phyloP scores from a whole-genome alignment of 2,329 filamentous ascomycete species.

The Venturia asperata region DNA sequence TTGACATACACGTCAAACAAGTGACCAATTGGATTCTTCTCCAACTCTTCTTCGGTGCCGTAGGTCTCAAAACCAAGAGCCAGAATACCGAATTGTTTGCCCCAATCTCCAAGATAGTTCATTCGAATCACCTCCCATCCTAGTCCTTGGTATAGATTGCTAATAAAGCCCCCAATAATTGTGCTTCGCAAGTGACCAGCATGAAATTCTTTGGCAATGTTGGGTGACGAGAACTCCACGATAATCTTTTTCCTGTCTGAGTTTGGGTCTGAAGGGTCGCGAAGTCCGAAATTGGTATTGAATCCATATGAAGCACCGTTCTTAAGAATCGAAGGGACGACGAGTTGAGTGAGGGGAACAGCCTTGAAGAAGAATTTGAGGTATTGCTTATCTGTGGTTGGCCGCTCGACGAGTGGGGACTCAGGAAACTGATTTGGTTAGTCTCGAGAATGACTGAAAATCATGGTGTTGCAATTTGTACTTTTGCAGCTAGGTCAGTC shows the following conservation, averaged over 20 bases:
- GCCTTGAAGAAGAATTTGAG: slow-evolving; percentile 75
- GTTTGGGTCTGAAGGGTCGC: slow-evolving; percentile 54
- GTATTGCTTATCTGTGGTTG: slow-evolving; percentile 59
- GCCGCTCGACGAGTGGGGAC: slow-evolving; percentile 65
- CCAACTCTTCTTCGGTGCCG: slow-evolving; percentile 64
- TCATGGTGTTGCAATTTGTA: slow-evolving; percentile 21
- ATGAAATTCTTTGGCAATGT: slow-evolving; percentile 79
- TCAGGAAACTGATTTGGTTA: slow-evolving; percentile 56
- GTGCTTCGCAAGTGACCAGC: slow-evolving; percentile 68
- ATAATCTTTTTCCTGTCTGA: slow-evolving; percentile 60
- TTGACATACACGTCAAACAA: slow-evolving; percentile 75
- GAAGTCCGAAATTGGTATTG: slow-evolving; percentile 52
- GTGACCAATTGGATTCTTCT: slow-evolving; percentile 71
- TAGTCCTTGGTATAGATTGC: slow-evolving; percentile 59
- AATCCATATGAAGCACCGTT: slow-evolving; percentile 56
- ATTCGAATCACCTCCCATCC: slow-evolving; percentile 65
- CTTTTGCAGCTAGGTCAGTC: slow-evolving; percentile 47
- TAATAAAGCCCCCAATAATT: slow-evolving; percentile 66
- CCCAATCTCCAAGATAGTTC: slow-evolving; percentile 77
- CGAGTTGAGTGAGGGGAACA: slow-evolving; percentile 55
- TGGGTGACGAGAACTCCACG: slow-evolving; percentile 78
- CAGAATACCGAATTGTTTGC: slow-evolving; percentile 64
- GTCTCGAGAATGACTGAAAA: neutral
- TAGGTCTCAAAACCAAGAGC: slow-evolving; percentile 69
- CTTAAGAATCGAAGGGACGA: slow-evolving; percentile 63